Base-by-base conservation (phyloP, 192 early-diverging fungal species). In the Umbelopsis vinacea region DNA sequence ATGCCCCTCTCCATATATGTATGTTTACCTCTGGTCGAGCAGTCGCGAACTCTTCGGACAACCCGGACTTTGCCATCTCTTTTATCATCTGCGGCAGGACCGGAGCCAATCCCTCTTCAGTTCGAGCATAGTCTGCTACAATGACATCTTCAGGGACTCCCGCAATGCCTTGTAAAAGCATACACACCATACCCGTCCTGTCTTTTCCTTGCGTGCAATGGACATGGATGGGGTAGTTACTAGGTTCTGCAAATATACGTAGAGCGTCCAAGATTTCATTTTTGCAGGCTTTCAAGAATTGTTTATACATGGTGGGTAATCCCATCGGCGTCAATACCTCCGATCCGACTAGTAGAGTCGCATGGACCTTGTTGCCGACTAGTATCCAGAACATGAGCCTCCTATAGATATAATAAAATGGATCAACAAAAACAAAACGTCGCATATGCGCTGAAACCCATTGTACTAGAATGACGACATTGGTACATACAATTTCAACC, bases 141-240 rank as follows among this genome's bases (percentile, higher is more conserved):
- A 90, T 86, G 46, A 82, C 68, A 24, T 81, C 80, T 29, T 88
- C 85, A 24, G 84, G 81, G 10, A 86, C 86, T 24, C 74, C 83
- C 69, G 80, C 70, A 17, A 89, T 83, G n/a, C 79, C 78, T 43
- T 86, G 70, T 10, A 89, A 52, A 21, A 90, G 72, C 70, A 83
- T 84, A 53, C 83, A 80, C 48, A 89, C 73, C 71, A 91, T 81
- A 46, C 88, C 89, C 6, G 89, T 91, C 68, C 89, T 81, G 70
- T 91, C 89, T 71, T 91, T 91, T 57, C 89, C 89, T 48, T 88
- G 85, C 57, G 86, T 82, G 78, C 89, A 91, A 66, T 91, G 89
- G n/a, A 91, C 83, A 46, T 87, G 76, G 11, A 91, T 82, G 10
- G 89, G 89, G 60, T 84, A 87, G 35, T 84, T 82, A 37, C 72